Base-by-base conservation (phyloP, 345 rosid species). In the Firmiana major region DNA sequence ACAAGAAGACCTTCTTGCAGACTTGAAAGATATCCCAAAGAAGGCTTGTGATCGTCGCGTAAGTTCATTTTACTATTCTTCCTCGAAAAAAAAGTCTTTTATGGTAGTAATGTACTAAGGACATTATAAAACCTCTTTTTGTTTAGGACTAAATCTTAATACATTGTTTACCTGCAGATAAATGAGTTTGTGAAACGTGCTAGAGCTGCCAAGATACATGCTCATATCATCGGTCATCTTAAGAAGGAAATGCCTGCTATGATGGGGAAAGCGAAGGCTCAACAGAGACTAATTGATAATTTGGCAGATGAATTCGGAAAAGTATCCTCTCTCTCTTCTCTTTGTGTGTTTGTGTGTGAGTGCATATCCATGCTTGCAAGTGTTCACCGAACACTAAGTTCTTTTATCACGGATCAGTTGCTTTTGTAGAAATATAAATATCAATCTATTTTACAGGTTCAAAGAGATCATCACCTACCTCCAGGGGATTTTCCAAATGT, bases 21-120 rank as follows among this genome's bases (percentile, higher is more conserved):
- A 97, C 83, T 84, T 97, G 40, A 94, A 91, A 86, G 94, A 94
- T 79, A 90, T 94, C 63, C 98, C 99, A 1, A 97, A 94, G 87
- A 97, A 94, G 84, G 99, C 98, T 80, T 97, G 99, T 72, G 97
- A 93, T 89, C 97, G 97, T 43, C 91, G 97, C 28, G 99, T 93
- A 85, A 90, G 98, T 83, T 77, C 62, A 69, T 81, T 79, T 3
- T 70, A 22, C 60, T 42, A 71, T 17, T 53, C 16, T 51, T 8
- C 46, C 69, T 36, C 1, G 17, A 26, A 26, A 53, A 51, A 34
- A 17, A 31, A 68, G 24, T 58, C 36, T 28, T 62, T 13, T 28
- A 13, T 22, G 36, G 1, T 59, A 58, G 9, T 59, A 59, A 26
- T 24, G 36, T 59, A 12, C 7, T 0, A 59, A 59, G 36, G 34